Evolutionary conservation across 169 alveolate species (phyloP).

Genomic region (Plasmodium sp.): DNA sequence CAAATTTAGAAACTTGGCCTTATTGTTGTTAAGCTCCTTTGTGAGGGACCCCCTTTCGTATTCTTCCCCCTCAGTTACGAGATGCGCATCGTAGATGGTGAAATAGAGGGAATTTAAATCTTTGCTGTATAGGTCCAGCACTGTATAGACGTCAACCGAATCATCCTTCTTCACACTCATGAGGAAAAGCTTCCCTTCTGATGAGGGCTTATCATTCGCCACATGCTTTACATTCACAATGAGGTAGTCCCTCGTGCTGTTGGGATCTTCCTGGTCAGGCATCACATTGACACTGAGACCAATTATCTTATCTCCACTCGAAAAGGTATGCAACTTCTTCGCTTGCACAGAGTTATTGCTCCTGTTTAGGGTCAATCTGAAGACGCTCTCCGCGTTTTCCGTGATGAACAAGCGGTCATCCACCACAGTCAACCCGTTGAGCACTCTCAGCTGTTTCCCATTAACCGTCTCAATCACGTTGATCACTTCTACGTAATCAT

Average conservation of each 20-base stretch:
- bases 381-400: constrained; percentile 27
- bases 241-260: not conserved
- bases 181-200: constrained; percentile 18
- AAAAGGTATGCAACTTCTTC: not conserved
- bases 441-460: not conserved
- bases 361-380: not conserved
- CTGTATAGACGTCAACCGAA: not conserved
- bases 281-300: not conserved
- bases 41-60: not conserved
- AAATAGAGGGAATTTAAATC: constrained; percentile 38
- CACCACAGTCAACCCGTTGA: constrained; percentile 1
- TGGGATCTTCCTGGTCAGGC: not conserved
- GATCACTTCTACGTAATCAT: not conserved
- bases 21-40: not conserved
- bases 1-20: constrained; percentile 18
- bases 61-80: constrained; percentile 11
- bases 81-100: constrained; percentile 18
- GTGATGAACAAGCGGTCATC: constrained; percentile 6
- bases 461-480: constrained; percentile 12
- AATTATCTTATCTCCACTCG: constrained; percentile 24
- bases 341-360: not conserved
- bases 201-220: constrained; percentile 18
- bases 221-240: constrained; percentile 25
- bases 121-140: constrained; percentile 23
- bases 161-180: not conserved